phyloP scores from a whole-genome alignment of 2,329 filamentous ascomycete genomes.

The Pyricularia grisea region DNA sequence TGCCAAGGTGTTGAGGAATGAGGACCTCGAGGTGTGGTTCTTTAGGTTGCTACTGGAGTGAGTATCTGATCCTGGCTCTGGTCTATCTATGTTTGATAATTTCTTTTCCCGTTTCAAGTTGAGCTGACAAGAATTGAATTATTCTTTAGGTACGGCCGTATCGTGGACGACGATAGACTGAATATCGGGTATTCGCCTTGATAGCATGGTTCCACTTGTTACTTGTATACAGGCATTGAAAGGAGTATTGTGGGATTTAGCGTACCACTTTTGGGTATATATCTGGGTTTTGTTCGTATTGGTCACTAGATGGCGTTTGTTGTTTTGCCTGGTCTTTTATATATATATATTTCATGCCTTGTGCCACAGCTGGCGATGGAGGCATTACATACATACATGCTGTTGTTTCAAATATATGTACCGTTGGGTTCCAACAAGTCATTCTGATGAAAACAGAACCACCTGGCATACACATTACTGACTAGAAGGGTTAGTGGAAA shows the following conservation, averaged over 20 bases:
- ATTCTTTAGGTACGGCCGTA: conserved; percentile 44
- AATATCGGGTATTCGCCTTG: conserved; percentile 42
- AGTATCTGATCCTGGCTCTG: conserved; percentile 16
- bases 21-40: conserved; percentile 62
- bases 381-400: not conserved
- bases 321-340: not conserved
- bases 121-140: not conserved
- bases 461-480: not conserved
- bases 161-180: conserved; percentile 54
- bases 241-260: not conserved
- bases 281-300: not conserved
- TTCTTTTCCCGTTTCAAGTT: conserved; percentile 2
- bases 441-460: not conserved
- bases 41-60: conserved; percentile 62
- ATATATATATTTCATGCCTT: not conserved
- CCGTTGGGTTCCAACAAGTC: too few species aligned
- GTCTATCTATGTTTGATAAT: not conserved
- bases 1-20: conserved; percentile 56
- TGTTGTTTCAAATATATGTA: not conserved
- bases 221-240: not conserved
- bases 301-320: not conserved
- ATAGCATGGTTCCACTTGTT: not conserved
- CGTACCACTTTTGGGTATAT: not conserved
- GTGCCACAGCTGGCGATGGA: not conserved
- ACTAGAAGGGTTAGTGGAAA: not conserved